Evolutionary conservation across 2,329 filamentous ascomycete species (phyloP), one percentile per base, ranked within the genome.

Genomic region (Colletotrichum ledebouriae): DNA sequence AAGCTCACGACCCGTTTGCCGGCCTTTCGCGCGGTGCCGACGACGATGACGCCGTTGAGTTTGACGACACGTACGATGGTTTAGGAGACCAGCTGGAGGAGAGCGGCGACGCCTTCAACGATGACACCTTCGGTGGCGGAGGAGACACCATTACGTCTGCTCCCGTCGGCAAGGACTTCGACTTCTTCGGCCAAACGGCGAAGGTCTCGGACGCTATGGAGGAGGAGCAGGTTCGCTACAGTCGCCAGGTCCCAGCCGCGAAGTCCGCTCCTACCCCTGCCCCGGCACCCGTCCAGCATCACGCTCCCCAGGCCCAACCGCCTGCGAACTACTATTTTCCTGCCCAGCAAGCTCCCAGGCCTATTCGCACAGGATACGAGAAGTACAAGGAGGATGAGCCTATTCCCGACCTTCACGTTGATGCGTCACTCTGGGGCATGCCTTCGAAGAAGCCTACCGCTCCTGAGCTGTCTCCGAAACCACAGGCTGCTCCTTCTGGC

Each of bases 11-110:
- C 80, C 94, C 95, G 44, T 98, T 98, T 80, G 94, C 93, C 72
- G 90, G 92, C 67, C 88, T 98, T 65, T 90, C 92, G 67, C 85
- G 85, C 74, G 86, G 84, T 58, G 85, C 86, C 68, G 87, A 91
- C 67, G 88, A 90, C 73, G 80, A 80, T 72, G 87, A 86, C 70
- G 84, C 82, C 25, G 77, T 86, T 75, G 92, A 98, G 75, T 99
- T 98, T 74, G 96, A 99, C 75, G 94, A 99, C 77, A 98, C 95
- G 42, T 98, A 98, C 78, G 96, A 99, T 79, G 95, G 95, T 17
- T 85, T 99, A 46, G 96, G 94, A 64, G 92, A 97, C 76, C 90
- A 92, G 78, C 90, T 99, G 41, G 91, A 97, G 75, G 95, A 99
- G 78, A 91, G 92, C 20, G 93, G 95, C 75, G 96, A 99, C 83